Percentiles rank a stretch among this genome's conserved stretches.
phyloP scores from a whole-genome alignment of 441 rosid genomes.

The Metrosideros polymorpha region DNA sequence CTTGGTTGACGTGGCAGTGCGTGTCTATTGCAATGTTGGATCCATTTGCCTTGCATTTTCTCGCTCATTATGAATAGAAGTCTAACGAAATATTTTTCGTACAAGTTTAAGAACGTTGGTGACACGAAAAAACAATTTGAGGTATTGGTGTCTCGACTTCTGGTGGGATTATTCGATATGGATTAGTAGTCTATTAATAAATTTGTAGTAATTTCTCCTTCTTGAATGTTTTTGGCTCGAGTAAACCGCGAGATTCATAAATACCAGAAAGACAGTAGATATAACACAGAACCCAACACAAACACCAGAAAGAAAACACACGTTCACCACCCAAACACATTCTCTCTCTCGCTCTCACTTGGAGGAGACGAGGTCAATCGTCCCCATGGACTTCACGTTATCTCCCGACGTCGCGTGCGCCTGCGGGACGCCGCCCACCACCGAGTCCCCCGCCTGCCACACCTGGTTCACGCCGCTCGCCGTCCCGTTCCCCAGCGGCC shows the following conservation, averaged over 20 bases:
- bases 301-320: background rate
- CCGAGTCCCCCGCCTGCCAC: slow-evolving; percentile 25
- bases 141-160: too few relatives aligned
- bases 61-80: background rate
- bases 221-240: background rate
- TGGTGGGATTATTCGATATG: background rate
- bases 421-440: slow-evolving; percentile 8
- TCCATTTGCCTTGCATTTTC: background rate
- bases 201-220: background rate
- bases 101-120: too few relatives aligned
- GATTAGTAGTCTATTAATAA: background rate
- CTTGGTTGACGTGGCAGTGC: background rate
- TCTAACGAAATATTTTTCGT: background rate
- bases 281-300: background rate
- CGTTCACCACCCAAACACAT: background rate
- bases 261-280: fast-evolving
- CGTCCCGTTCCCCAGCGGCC: slow-evolving; percentile 18
- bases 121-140: too few relatives aligned
- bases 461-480: slow-evolving; percentile 11
- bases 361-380: slow-evolving; percentile 8
- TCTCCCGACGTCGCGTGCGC: slow-evolving; percentile 12
- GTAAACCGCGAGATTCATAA: background rate
- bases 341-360: background rate
- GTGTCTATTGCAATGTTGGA: background rate
- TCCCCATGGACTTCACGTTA: slow-evolving; percentile 15